Percentiles rank a stretch among this genome's conserved stretches.
These are phyloP conservation scores for Clavispora fructus DNA, from an alignment of 805 yeast genomes.

Conservation along the genomic window DNA sequence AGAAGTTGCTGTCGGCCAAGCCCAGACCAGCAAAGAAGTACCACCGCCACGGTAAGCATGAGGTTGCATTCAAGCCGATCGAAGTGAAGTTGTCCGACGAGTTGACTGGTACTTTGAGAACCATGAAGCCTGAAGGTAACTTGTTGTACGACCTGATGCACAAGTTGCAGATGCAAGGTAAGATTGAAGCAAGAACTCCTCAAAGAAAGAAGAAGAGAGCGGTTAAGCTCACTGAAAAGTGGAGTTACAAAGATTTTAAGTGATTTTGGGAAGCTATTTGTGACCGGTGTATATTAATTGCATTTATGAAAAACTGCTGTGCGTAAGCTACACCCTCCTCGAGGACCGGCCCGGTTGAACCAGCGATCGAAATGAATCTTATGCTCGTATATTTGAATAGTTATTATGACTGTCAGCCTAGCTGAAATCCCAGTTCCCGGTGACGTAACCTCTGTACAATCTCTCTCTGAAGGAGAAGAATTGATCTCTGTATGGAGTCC, in stretches of 20 bases:
- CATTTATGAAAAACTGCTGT: background rate
- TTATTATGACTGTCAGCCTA: conserved; percentile 5
- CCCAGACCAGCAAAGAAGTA: conserved; percentile 33
- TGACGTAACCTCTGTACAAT: conserved; percentile 41
- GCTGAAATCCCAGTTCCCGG: conserved; percentile 41
- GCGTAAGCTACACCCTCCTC: background rate
- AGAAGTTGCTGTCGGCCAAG: conserved; percentile 22
- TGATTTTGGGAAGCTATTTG: conserved; percentile 20
- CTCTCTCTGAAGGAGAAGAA: conserved; percentile 43
- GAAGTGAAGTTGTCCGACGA: conserved; percentile 88
- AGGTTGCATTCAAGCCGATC: conserved; percentile 38
- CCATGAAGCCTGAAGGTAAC: conserved; percentile 87
- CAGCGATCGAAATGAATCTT: background rate
- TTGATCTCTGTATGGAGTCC: conserved; percentile 44
- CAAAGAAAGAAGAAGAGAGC: conserved; percentile 59
- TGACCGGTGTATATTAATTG: conserved; percentile 1
- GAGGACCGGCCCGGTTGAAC: too few species aligned
- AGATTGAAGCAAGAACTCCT: conserved; percentile 78
- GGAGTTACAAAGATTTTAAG: conserved; percentile 88
- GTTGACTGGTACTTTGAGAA: conserved; percentile 76
- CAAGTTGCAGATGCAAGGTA: conserved; percentile 77
- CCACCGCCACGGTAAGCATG: conserved; percentile 31
- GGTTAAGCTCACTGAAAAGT: conserved; percentile 80
- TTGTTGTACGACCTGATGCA: conserved; percentile 76
- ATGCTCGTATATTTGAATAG: background rate